Base-by-base conservation (phyloP, 805 yeast species). In the Candida piceae region DNA sequence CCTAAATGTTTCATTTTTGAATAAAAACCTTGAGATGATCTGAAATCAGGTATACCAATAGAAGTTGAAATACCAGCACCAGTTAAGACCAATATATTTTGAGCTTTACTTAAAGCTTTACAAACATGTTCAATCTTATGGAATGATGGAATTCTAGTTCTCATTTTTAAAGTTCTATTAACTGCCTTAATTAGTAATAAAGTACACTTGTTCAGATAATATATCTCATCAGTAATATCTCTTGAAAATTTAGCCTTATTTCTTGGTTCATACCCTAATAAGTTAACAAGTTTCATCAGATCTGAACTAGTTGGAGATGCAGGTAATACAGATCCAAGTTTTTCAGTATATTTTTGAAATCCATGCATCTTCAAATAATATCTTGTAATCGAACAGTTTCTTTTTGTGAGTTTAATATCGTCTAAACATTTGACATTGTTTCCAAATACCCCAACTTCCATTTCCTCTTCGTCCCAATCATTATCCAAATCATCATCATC, bases 61-160 rank as follows among this genome's bases (percentile, higher is more conserved):
- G 87, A 77, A 3, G 96, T 87, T 24, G 94, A 84, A 37, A 88
- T 86, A 17, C 97, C 97, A 0, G 97, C 97, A 12, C 97, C 97
- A 0, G 96, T 85, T 16, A 88, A 57, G 0, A 88, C 88, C 40
- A 89, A 52, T 9, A 88, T 70, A 28, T 76, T 80, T 11, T 69
- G 53, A 0, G 93, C 75, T 6, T 62, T 63, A n/a, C 64, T 46
- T 16, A 89, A 65, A 25, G 72, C 71, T 2, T 63, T 66, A 2
- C 75, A 58, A 2, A 82, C 76, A 41, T 79, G 76, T 9, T 78
- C 82, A 3, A 85, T 49, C 0, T 81, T 74, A 36, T 67, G 60
- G 46, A 83, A 75, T 36, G 66, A 58, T 2, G 71, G 67, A 17
- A 82, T 50, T 42, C 84, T 64, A 3, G 73, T 62, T 41, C 94